Percentiles rank a stretch among this genome's conserved stretches.
phyloP scores from a whole-genome alignment of 1,139 yeast genomes.

The Geotrichum histeridarum region DNA sequence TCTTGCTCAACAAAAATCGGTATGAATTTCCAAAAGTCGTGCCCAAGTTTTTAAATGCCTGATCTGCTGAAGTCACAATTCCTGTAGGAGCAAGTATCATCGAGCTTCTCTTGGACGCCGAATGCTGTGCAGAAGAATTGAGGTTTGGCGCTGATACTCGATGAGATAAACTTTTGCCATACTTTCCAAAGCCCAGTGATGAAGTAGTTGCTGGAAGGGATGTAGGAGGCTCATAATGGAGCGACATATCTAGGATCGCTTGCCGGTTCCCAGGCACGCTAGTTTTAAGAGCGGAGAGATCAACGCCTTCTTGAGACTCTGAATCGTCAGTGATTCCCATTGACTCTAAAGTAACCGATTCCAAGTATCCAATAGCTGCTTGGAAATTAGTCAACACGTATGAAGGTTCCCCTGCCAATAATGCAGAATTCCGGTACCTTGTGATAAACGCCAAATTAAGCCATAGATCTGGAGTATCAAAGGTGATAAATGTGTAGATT shows the following conservation, averaged over 20 bases:
- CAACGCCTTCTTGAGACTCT: conserved; percentile 1
- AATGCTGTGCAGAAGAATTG: conserved; percentile 9
- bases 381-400: conserved; percentile 61
- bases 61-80: conserved; percentile 33
- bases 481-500: conserved; percentile 46
- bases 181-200: neutral
- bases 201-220: neutral
- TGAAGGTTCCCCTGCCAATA: conserved; percentile 46
- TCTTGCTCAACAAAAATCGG: conserved; percentile 34
- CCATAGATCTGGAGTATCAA: conserved; percentile 44
- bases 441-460: conserved; percentile 51
- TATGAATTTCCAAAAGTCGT: conserved; percentile 35
- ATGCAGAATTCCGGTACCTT: conserved; percentile 49
- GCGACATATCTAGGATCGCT: conserved; percentile 8
- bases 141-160: conserved; percentile 2
- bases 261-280: conserved; percentile 8
- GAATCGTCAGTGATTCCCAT: conserved; percentile 29
- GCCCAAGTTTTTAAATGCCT: conserved; percentile 32
- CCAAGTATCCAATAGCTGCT: conserved; percentile 56
- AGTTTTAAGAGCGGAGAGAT: neutral
- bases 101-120: conserved; percentile 11
- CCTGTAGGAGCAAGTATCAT: conserved; percentile 27
- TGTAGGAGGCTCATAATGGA: conserved; percentile 1
- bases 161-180: neutral
- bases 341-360: conserved; percentile 44